These are phyloP conservation scores for Coemansia sp. DNA, from an alignment of 192 early-diverging fungal species.

Conservation along the genomic window DNA sequence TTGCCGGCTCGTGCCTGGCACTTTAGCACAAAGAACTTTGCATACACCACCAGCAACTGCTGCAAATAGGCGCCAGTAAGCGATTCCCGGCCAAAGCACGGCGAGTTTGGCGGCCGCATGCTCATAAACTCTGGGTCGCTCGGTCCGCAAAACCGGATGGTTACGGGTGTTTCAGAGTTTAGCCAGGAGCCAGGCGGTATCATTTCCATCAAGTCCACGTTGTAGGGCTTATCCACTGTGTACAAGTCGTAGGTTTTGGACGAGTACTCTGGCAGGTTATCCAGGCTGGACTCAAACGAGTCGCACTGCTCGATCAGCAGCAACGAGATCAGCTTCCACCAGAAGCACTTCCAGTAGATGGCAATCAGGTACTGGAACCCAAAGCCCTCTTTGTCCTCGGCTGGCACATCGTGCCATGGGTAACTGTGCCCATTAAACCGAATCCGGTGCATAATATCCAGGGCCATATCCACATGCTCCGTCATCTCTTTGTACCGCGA, in stretches of 20 bases:
- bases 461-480: conserved; percentile 30
- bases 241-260: conserved; percentile 48
- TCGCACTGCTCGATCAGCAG: conserved; percentile 27
- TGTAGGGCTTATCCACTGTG: conserved; percentile 21
- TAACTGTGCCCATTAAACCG: conserved; percentile 21
- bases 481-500: conserved; percentile 42
- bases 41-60: conserved; percentile 39
- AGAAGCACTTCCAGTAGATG: conserved; percentile 47
- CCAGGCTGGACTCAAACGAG: conserved; percentile 12
- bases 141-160: conserved; percentile 34
- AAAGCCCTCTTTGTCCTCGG: conserved; percentile 33
- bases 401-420: conserved; percentile 27
- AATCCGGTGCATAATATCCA: conserved; percentile 35
- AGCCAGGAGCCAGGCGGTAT: conserved; percentile 32
- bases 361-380: conserved; percentile 45
- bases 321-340: conserved; percentile 37
- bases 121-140: conserved; percentile 39
- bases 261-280: conserved; percentile 35
- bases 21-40: conserved; percentile 20
- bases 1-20: conserved; percentile 19
- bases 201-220: conserved; percentile 43
- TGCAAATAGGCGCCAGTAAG: conserved; percentile 27
- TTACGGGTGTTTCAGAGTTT: conserved; percentile 8
- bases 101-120: conserved; percentile 31
- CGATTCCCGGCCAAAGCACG: conserved; percentile 33